Conservation (phyloP, 164 flowering plant genomes). For the Taxillus chinensis region DNA sequence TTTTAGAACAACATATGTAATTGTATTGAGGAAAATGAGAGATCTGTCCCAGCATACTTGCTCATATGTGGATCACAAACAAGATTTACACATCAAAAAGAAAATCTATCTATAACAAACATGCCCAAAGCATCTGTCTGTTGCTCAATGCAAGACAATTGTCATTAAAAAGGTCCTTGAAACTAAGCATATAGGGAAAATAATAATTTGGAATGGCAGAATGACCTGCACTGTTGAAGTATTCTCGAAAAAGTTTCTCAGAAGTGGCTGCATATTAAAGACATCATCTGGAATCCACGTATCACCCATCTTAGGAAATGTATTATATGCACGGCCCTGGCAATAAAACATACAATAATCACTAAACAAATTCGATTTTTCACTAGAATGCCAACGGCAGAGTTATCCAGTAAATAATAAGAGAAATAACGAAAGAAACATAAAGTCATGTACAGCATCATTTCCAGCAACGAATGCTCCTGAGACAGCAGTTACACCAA, state of each 20-base stretch:
- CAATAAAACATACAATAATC: constrained; percentile 1
- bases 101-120: too few species aligned
- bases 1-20: too few species aligned
- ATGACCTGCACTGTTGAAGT: constrained; percentile 88
- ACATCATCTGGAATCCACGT: constrained; percentile 82
- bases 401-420: not conserved
- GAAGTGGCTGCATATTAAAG: constrained; percentile 66
- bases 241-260: constrained; percentile 91
- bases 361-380: not conserved
- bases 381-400: not conserved
- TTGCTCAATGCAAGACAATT: too few species aligned
- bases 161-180: too few species aligned
- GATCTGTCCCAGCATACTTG: too few species aligned
- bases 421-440: not conserved
- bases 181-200: too few species aligned
- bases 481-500: constrained; percentile 78
- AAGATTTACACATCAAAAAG: too few species aligned
- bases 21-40: too few species aligned
- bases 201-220: constrained; percentile 3
- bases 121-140: too few species aligned
- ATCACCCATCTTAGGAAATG: constrained; percentile 99
- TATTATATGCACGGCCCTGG: constrained; percentile 88
- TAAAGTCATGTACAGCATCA: constrained; percentile 65
- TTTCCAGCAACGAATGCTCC: constrained; percentile 99
- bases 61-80: too few species aligned